Evolutionary conservation across 345 rosid species (phyloP).

Genomic region (Trapa bicornis): DNA sequence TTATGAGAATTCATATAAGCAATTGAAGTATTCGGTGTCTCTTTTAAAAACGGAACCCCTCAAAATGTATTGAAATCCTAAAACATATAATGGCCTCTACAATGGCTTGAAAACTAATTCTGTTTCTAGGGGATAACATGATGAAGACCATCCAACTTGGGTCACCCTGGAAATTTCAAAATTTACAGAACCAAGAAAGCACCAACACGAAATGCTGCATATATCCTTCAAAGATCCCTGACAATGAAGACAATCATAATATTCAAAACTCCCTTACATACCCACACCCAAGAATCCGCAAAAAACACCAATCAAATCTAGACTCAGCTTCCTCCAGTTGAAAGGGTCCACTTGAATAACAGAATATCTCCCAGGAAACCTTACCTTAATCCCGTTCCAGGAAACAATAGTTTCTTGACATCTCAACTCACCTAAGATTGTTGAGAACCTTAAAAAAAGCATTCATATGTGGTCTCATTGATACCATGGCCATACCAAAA

Average conservation of each 20-base stretch:
- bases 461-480: not conserved
- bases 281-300: not conserved
- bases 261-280: not conserved
- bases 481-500: not conserved
- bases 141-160: not conserved
- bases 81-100: not conserved
- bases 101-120: not conserved
- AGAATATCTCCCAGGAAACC: not conserved
- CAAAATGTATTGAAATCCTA: not conserved
- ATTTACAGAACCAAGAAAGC: not conserved
- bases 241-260: not conserved
- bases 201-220: not conserved
- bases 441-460: not conserved
- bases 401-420: not conserved
- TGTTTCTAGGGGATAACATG: not conserved
- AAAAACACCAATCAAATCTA: not conserved
- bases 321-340: not conserved
- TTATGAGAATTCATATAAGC: not conserved
- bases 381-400: not conserved
- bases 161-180: not conserved
- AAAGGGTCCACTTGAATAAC: not conserved
- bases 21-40: not conserved
- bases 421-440: not conserved
- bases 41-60: not conserved
- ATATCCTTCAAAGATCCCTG: not conserved